Evolutionary conservation across 768 basidiomycete species (phyloP).

Genomic region (Botryobasidium botryosum): DNA sequence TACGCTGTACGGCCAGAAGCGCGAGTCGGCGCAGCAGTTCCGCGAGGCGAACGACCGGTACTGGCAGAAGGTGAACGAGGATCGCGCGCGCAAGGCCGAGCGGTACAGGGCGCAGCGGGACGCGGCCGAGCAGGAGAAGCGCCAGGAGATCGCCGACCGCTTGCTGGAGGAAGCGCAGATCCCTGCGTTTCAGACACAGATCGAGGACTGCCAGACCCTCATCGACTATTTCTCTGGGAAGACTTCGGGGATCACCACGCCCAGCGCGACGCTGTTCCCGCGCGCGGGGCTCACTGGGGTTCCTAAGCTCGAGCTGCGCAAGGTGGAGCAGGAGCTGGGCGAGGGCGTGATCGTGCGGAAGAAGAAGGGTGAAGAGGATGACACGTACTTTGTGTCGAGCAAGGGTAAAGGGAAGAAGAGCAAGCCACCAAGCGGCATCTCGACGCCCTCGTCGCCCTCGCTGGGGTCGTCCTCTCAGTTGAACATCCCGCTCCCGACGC

Average conservation of each 20-base stretch:
- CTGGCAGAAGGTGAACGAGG: conserved; percentile 75
- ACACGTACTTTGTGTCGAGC: conserved; percentile 56
- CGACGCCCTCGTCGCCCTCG: conserved; percentile 4
- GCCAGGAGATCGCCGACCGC: conserved; percentile 58
- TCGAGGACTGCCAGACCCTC: conserved; percentile 92
- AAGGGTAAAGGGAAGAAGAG: conserved; percentile 38
- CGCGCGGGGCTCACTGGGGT: conserved; percentile 33
- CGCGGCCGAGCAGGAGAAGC: conserved; percentile 63
- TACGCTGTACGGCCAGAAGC: conserved; percentile 55
- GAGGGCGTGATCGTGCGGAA: conserved; percentile 62
- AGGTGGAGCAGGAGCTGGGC: conserved; percentile 51
- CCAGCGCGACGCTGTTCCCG: conserved; percentile 22
- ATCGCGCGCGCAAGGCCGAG: conserved; percentile 70
- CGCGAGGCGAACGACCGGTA: conserved; percentile 72
- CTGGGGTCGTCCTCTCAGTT: too few relatives aligned
- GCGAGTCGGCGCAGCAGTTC: conserved; percentile 50
- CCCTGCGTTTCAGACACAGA: conserved; percentile 82
- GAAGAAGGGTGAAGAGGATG: conserved; percentile 85
- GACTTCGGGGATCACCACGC: conserved; percentile 20
- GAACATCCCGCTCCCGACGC: conserved; percentile 69
- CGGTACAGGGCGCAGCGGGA: conserved; percentile 54
- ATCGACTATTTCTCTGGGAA: conserved; percentile 72
- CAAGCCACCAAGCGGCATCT: conserved; percentile 4
- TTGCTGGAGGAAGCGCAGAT: conserved; percentile 78
- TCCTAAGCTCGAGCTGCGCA: conserved; percentile 66